phyloP scores from a whole-genome alignment of 306 rosid genomes.

The Benincasa hispida region DNA sequence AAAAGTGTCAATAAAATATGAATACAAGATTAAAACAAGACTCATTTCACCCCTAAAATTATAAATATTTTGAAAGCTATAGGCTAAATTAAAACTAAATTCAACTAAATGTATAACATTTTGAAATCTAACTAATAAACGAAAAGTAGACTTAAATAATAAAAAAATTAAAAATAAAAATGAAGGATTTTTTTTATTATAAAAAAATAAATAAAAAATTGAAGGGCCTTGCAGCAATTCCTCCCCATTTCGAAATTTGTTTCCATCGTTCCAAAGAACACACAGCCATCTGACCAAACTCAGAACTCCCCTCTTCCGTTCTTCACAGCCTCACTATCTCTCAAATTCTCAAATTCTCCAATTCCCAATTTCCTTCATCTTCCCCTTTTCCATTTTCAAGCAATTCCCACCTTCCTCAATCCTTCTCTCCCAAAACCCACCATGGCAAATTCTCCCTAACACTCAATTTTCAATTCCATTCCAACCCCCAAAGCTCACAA shows the following conservation, averaged over 20 bases:
- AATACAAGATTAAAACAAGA: too few relatives aligned
- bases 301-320: neutral
- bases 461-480: neutral
- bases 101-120: too few relatives aligned
- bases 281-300: slow-evolving; percentile 8
- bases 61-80: too few relatives aligned
- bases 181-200: too few relatives aligned
- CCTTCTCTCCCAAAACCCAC: slow-evolving; percentile 14
- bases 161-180: too few relatives aligned
- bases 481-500: slow-evolving; percentile 5
- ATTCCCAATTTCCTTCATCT: neutral
- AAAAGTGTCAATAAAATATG: too few relatives aligned
- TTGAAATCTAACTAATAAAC: too few relatives aligned
- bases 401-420: neutral
- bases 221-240: neutral
- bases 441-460: slow-evolving; percentile 15
- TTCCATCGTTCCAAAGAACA: neutral
- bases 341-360: neutral
- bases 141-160: too few relatives aligned
- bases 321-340: neutral
- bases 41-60: too few relatives aligned
- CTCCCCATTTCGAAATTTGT: neutral
- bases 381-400: neutral
- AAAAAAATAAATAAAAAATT: too few relatives aligned
- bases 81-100: too few relatives aligned